Evolutionary conservation across 352 stramenopile genomes (phyloP), one percentile per base, ranked within the genome.

Genomic region (Blastocystis sp.): DNA sequence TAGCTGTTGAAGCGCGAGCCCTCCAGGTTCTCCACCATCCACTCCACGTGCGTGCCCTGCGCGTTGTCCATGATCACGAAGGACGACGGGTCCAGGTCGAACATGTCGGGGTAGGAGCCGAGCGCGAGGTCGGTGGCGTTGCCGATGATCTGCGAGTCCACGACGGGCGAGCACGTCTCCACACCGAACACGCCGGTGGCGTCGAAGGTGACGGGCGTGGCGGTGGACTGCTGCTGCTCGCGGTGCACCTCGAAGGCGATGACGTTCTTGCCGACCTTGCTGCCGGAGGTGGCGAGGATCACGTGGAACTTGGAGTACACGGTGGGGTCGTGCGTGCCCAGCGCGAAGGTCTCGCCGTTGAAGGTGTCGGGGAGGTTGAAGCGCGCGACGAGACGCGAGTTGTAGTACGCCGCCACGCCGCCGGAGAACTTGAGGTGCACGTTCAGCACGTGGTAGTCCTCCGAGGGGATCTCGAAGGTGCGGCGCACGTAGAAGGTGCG

Each of bases 231-330:
- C 26, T 80, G 24, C 29, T 41, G 19, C 21, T 37, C 10, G 21
- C 69, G 69, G 60, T 88, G 77, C 35, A 69, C 41, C 41, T 88
- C 77, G 45, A 88, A 76, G n/a, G 77, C 59, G 12, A 88, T 62
- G 24, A 50, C 51, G 35, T 88, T 88, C 37, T 55, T 62, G 37
- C 77, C 77, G 19, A 50, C 41, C 9, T 74, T 24, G 29, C 21
- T n/a, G 16, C 77, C 77, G 13, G 45, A 62, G 2, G 45, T 80
- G 21, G n/a, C 3, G 9, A 80, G 69, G 37, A 80, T 29, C 12
- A 80, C 69, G 35, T 80, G 69, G 69, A 80, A 80, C 39, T 61
- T 62, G 63, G 61, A 76, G 39, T 37, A 88, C 1, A 41, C n/a
- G 24, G 24, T 70, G 19, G 51, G 4, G 35, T 88, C 77, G 35